phyloP scores from a whole-genome alignment of 495 filamentous ascomycete species.

The Penicillium arizonense region DNA sequence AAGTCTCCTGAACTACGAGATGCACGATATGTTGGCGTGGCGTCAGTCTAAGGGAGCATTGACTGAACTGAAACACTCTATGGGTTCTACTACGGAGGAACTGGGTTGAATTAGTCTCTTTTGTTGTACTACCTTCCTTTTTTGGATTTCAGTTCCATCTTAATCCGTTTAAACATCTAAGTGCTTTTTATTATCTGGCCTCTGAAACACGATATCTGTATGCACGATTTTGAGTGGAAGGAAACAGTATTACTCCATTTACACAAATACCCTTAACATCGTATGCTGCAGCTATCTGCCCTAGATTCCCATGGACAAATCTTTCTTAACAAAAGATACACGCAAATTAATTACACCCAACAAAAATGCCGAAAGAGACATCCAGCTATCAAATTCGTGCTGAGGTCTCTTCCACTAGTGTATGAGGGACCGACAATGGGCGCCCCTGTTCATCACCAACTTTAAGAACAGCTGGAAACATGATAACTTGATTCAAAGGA shows the following conservation, averaged over 20 bases:
- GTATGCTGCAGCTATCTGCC: no score
- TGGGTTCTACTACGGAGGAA: neutral
- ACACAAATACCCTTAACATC: no score
- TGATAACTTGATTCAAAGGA: neutral
- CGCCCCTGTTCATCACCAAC: conserved; percentile 19
- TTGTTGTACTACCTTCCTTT: neutral
- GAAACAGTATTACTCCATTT: no score
- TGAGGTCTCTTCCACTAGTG: conserved; percentile 5
- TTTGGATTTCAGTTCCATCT: neutral
- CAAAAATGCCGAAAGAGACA: neutral
- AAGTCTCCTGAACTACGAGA: conserved; percentile 9
- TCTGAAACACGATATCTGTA: no score
- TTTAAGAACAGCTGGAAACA: conserved; percentile 22
- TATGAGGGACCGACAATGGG: conserved; percentile 13
- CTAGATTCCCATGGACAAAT: no score
- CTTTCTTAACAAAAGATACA: no score
- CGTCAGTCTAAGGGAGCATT: conserved; percentile 15
- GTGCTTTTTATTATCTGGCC: neutral
- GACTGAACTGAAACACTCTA: neutral
- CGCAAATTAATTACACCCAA: no score
- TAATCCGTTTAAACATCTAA: neutral
- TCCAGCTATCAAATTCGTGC: conserved; percentile 2
- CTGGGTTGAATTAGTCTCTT: neutral
- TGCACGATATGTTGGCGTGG: conserved; percentile 25
- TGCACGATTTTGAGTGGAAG: no score